Evolutionary conservation across 129 eudicot species (phyloP).

Genomic region (Flaveria ramosissima): DNA sequence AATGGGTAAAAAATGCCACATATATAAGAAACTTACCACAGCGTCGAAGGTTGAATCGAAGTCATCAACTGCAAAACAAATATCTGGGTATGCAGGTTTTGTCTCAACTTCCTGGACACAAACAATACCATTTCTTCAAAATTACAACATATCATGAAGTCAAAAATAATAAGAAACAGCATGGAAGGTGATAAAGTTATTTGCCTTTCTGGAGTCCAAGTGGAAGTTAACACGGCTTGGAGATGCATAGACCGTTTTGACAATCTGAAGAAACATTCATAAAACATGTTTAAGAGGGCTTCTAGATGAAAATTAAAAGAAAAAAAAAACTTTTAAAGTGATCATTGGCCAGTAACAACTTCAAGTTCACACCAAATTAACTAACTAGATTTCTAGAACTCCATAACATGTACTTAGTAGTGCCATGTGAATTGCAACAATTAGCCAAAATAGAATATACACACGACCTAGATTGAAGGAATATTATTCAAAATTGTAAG

Average conservation of each 20-base stretch:
- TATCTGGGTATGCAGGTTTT: slow-evolving; percentile 96
- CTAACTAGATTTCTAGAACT: neutral
- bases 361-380: neutral
- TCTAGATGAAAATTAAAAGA: neutral
- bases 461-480: no score
- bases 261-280: slow-evolving; percentile 54
- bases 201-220: slow-evolving; percentile 94
- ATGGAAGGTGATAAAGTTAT: slow-evolving; percentile 28
- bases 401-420: neutral
- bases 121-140: slow-evolving; percentile 15
- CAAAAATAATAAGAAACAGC: slow-evolving; percentile 8
- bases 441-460: no score
- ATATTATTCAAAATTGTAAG: no score
- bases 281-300: slow-evolving; percentile 3
- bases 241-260: slow-evolving; percentile 98
- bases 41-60: slow-evolving; percentile 97
- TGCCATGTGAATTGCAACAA: no score
- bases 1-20: neutral
- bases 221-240: slow-evolving; percentile 96
- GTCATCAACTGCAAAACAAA: slow-evolving; percentile 98
- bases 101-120: slow-evolving; percentile 87
- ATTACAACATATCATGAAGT: slow-evolving; percentile 1
- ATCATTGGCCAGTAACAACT: slow-evolving; percentile 9
- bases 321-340: neutral
- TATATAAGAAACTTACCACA: slow-evolving; percentile 60